A percentile compares a stretch with the other conserved stretches of the same genome.
Conservation (phyloP, 257 asterid genomes). For the Mitragyna speciosa region DNA sequence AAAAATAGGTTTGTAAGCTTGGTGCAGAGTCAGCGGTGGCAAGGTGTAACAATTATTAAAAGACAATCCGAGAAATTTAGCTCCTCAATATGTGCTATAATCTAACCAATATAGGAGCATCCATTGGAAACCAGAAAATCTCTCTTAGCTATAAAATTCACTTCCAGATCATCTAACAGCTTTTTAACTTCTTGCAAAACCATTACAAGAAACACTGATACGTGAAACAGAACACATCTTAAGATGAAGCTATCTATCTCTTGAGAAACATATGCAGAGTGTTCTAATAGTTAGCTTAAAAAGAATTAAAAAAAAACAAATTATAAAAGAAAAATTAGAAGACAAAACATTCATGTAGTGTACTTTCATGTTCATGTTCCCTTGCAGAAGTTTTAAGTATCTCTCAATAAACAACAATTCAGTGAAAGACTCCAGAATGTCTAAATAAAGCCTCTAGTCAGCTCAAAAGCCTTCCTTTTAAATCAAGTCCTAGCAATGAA, state of each 20-base stretch:
- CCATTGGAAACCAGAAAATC: neutral
- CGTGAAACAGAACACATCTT: neutral
- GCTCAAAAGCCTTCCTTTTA: neutral
- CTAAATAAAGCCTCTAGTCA: too few species aligned
- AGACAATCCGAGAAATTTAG: neutral
- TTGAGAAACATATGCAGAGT: neutral
- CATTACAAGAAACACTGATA: neutral
- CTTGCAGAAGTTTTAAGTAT: neutral
- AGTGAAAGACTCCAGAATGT: neutral
- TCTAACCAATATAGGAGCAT: neutral
- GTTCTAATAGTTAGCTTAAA: neutral
- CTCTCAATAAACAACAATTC: neutral
- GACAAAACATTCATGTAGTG: neutral
- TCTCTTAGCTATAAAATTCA: neutral
- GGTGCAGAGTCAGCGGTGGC: neutral
- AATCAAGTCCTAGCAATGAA: neutral
- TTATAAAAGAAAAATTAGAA: neutral
- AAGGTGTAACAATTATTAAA: neutral
- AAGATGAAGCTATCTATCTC: neutral
- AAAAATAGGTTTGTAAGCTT: neutral
- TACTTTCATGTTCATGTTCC: neutral
- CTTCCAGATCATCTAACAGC: neutral
- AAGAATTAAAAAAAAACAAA: neutral
- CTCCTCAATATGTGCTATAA: neutral
- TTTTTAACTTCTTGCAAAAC: neutral